Evolutionary conservation across 495 filamentous ascomycete species (phyloP).

Genomic region (Neurospora pannonica): DNA sequence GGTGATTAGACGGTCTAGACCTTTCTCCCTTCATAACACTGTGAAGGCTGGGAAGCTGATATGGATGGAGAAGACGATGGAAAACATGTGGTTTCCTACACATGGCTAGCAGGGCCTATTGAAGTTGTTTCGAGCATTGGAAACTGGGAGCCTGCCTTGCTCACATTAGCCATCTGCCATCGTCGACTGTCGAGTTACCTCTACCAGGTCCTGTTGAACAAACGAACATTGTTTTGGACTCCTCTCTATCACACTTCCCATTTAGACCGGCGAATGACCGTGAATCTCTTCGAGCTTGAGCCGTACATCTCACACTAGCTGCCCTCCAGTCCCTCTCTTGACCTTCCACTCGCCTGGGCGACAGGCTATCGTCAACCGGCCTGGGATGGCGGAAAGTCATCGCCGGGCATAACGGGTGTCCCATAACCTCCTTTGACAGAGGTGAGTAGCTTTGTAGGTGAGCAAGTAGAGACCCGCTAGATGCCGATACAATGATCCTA

Average conservation of each 20-base stretch:
- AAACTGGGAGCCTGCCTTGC: background rate
- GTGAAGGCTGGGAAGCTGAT: background rate
- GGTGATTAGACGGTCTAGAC: background rate
- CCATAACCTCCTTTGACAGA: background rate
- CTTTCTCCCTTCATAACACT: background rate
- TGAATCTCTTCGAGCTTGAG: background rate
- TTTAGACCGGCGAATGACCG: background rate
- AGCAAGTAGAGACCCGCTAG: background rate
- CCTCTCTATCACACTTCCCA: background rate
- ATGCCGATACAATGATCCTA: background rate
- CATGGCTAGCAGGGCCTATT: background rate
- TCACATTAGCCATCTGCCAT: background rate
- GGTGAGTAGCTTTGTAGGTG: background rate
- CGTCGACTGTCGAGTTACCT: background rate
- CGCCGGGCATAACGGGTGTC: background rate
- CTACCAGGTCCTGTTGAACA: background rate
- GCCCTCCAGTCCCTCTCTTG: background rate
- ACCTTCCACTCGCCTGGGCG: background rate
- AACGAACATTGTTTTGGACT: background rate
- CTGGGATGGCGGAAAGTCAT: background rate
- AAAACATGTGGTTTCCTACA: background rate
- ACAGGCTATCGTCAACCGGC: background rate
- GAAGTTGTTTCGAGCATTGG: background rate
- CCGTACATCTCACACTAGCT: background rate
- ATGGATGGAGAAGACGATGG: background rate